A percentile compares a stretch with the other conserved stretches of the same genome.
Conservation (phyloP, 2,329 filamentous ascomycete species). For the Fusarium vanettenii region DNA sequence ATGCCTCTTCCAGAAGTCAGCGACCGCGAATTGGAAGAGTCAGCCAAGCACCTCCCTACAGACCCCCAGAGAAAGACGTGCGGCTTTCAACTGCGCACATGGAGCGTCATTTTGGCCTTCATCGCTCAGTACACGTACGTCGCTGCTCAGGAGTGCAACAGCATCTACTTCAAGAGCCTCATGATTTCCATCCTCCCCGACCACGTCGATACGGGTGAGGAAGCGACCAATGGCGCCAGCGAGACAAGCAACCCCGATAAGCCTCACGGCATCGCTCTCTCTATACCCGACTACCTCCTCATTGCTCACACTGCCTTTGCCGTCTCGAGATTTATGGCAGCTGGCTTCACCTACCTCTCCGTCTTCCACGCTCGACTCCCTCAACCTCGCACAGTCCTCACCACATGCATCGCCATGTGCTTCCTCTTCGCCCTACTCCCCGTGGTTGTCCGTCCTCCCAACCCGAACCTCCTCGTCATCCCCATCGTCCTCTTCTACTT, state of each 20-base stretch:
- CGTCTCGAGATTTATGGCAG: constrained; percentile 76
- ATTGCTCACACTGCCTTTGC: constrained; percentile 80
- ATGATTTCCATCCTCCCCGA: constrained; percentile 56
- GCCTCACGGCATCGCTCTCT: constrained; percentile 61
- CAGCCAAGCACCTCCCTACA: constrained; percentile 60
- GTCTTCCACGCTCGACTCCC: constrained; percentile 62
- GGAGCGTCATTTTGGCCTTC: constrained; percentile 75
- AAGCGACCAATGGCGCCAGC: constrained; percentile 37
- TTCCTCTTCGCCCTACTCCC: constrained; percentile 66
- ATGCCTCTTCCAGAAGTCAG: constrained; percentile 73
- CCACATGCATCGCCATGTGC: constrained; percentile 70
- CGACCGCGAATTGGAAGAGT: constrained; percentile 65
- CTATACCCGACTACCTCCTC: constrained; percentile 74
- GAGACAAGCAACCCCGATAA: constrained; percentile 48
- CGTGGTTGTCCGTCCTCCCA: constrained; percentile 56
- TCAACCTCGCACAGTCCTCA: constrained; percentile 76
- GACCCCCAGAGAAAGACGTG: constrained; percentile 62
- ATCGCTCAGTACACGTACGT: constrained; percentile 84
- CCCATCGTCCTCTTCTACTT: constrained; percentile 80
- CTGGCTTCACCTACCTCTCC: constrained; percentile 70
- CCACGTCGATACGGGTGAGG: constrained; percentile 30
- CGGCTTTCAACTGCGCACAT: constrained; percentile 65
- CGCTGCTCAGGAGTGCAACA: constrained; percentile 76
- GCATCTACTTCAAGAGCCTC: constrained; percentile 69
- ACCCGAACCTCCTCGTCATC: constrained; percentile 64